Base-by-base conservation (phyloP, 2,329 filamentous ascomycete species). In the Fusarium sp. region DNA sequence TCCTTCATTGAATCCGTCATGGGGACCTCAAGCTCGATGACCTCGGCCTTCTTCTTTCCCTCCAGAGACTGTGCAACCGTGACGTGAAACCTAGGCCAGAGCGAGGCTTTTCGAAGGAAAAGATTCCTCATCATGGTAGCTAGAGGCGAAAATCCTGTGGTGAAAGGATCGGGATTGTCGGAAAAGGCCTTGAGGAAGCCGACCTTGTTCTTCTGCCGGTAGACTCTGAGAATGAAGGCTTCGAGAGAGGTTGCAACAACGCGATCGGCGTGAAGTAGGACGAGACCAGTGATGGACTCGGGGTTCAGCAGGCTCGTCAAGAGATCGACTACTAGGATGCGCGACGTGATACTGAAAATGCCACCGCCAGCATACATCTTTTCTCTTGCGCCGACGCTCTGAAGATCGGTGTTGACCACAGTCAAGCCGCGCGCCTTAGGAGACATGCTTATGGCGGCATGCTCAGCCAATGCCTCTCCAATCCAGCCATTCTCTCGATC, bases 161-260 rank as follows among this genome's bases (percentile, higher is more conserved):
- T 93, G 80, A 99, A 97, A 0, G 95, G 93, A 80, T 98, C 95
- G 0, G 97, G 96, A 37, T 92, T 94, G 81, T 99, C 97, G 0
- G 95, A 97, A 80, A 99, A 98, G 14, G 97, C 97, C 80, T 99
- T 99, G 35, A 99, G 87, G 77, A 99, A 98, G 37, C 97, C 97
- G 35, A 85, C 87, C 85, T 97, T 98, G 83, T 99, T 99, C 86
- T 94, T 94, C 84, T 98, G 96, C 69, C 97, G 90, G 81, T 95
- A 99, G 65, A 98, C 94, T 43, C 97, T 91, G 68, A 98, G 86
- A 71, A 99, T 98, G 83, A 99, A 99, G 8, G 97, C 96, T 82
- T 99, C 97, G 3, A 95, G 86, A 2, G 95, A 97, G 1, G 95
- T 98, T 16, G 95, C 94, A 27, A 95, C 85, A 35, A 97, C 90